Conservation (phyloP, 2,329 filamentous ascomycete species). For the Seiridium cupressi region DNA sequence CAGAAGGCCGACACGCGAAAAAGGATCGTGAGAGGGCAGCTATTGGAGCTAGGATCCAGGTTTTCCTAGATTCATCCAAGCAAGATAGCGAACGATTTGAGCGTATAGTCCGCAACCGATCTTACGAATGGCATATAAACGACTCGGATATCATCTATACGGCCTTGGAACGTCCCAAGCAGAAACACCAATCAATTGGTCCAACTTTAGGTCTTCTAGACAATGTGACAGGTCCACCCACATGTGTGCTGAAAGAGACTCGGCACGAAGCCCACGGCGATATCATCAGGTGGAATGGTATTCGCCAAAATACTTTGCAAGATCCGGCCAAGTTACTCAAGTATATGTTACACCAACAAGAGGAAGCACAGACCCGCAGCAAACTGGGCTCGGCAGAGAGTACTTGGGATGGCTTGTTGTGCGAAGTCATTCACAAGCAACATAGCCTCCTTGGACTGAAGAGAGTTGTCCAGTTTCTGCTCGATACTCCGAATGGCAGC, state of each 20-base stretch:
- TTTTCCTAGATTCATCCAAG: not conserved
- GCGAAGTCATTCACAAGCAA: not conserved
- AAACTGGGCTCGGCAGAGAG: constrained; percentile 11
- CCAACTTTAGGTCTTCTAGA: too few relatives aligned
- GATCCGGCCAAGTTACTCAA: not conserved
- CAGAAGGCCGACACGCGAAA: not conserved
- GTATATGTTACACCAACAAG: not conserved
- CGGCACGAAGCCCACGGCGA: not conserved
- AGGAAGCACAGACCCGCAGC: not conserved
- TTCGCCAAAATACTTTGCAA: not conserved
- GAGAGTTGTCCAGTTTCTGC: not conserved
- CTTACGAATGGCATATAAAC: constrained; percentile 36
- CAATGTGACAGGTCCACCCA: too few relatives aligned
- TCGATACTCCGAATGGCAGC: not conserved
- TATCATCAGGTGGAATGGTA: not conserved
- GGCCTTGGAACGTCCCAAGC: not conserved
- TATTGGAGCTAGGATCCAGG: not conserved
- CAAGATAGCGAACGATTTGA: constrained; percentile 12
- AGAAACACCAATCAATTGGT: not conserved
- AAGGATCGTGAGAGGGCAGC: constrained; percentile 26
- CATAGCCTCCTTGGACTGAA: not conserved
- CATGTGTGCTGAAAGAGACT: not conserved
- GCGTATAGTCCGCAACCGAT: constrained; percentile 9
- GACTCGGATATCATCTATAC: constrained; percentile 30
- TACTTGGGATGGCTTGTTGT: constrained; percentile 8